Conservation (phyloP, 441 rosid genomes). For the Croton laevigatus region DNA sequence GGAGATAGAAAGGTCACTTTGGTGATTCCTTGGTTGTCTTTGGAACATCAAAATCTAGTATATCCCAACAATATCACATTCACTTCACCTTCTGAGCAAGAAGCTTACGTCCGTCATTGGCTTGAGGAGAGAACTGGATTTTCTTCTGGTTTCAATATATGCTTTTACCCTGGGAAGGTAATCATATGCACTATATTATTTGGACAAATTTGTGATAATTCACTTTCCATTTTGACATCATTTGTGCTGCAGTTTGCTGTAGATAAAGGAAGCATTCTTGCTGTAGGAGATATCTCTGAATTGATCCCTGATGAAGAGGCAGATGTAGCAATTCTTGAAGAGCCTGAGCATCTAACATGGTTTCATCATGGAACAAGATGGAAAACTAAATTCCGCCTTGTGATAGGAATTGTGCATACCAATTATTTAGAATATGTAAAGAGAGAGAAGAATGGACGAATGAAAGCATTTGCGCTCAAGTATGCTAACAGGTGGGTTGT, state of each 20-base stretch:
- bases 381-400: slow-evolving; percentile 75
- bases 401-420: slow-evolving; percentile 82
- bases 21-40: slow-evolving; percentile 92
- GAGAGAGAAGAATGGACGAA: slow-evolving; percentile 76
- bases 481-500: slow-evolving; percentile 72
- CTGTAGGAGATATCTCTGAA: slow-evolving; percentile 83
- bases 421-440: slow-evolving; percentile 92
- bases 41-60: slow-evolving; percentile 67
- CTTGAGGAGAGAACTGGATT: slow-evolving; percentile 72
- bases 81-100: slow-evolving; percentile 68
- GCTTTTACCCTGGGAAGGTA: slow-evolving; percentile 90
- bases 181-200: neutral
- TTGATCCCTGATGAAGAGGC: slow-evolving; percentile 79
- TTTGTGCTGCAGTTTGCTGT: slow-evolving; percentile 60
- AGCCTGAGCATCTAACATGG: slow-evolving; percentile 99
- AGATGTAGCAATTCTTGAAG: slow-evolving; percentile 91
- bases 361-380: slow-evolving; percentile 97
- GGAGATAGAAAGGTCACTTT: slow-evolving; percentile 64
- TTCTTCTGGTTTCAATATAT: slow-evolving; percentile 43
- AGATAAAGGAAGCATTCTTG: slow-evolving; percentile 92
- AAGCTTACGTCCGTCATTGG: slow-evolving; percentile 70
- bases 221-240: slow-evolving; percentile 13
- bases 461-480: slow-evolving; percentile 61
- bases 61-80: slow-evolving; percentile 62
- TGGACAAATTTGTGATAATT: slow-evolving; percentile 6